Evolutionary conservation across 352 stramenopile genomes (phyloP).

Genomic region (Peronospora belbahrii): DNA sequence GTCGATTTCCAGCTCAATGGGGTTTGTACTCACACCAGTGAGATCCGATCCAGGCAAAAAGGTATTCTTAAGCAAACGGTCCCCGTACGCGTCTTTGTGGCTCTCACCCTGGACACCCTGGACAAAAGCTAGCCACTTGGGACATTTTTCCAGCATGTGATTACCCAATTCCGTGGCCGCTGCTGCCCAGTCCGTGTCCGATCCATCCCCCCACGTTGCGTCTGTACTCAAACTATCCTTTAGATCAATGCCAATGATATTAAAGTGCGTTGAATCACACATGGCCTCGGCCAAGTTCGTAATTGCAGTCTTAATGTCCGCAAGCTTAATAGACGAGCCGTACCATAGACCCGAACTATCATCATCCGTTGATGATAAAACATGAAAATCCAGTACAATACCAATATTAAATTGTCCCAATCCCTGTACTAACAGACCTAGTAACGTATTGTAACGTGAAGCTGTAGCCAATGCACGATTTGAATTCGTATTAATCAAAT

Average conservation of each 20-base stretch:
- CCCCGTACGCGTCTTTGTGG: conserved; percentile 59
- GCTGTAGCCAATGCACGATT: conserved; percentile 56
- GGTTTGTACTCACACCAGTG: conserved; percentile 28
- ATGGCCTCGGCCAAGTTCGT: conserved; percentile 56
- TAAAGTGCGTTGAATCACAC: conserved; percentile 77
- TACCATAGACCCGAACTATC: conserved; percentile 61
- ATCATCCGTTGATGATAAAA: conserved; percentile 42
- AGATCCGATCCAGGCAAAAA: conserved; percentile 68
- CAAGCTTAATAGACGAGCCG: conserved; percentile 59
- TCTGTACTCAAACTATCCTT: conserved; percentile 60
- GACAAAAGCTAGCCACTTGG: conserved; percentile 73
- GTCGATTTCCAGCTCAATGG: conserved; percentile 48
- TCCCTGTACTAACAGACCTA: conserved; percentile 54
- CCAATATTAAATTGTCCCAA: conserved; percentile 69
- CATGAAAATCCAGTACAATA: conserved; percentile 76
- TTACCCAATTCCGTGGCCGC: conserved; percentile 63
- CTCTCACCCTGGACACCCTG: conserved; percentile 61
- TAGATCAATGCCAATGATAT: conserved; percentile 80
- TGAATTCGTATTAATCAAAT: conserved; percentile 81
- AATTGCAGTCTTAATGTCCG: conserved; percentile 76
- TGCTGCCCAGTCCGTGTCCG: conserved; percentile 66
- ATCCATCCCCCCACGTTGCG: conserved; percentile 68
- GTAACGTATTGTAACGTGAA: conserved; percentile 59
- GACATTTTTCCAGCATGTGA: conserved; percentile 54
- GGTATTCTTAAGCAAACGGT: conserved; percentile 51